These are phyloP conservation scores for Umbilicus rupestris DNA, from an alignment of 164 flowering plant genomes.

Conservation along the genomic window DNA sequence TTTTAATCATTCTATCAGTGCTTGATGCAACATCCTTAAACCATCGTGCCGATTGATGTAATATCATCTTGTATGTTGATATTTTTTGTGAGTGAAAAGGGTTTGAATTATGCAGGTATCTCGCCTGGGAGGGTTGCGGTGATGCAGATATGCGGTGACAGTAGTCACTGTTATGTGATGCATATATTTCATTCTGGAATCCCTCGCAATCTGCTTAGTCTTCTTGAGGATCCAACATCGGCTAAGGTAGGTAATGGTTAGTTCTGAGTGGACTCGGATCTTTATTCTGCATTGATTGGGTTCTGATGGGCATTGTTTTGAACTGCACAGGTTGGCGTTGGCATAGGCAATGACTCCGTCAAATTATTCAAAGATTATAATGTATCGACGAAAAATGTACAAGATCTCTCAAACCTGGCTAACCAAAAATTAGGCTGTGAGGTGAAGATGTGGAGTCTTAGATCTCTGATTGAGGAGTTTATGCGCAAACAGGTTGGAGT, in stretches of 20 bases:
- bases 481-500: constrained; percentile 46
- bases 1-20: not conserved
- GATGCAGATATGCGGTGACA: constrained; percentile 68
- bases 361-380: constrained; percentile 57
- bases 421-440: constrained; percentile 52
- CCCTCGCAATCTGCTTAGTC: constrained; percentile 41
- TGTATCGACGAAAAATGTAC: constrained; percentile 37
- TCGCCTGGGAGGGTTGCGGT: constrained; percentile 67
- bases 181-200: constrained; percentile 83
- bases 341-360: constrained; percentile 51
- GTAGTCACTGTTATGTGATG: constrained; percentile 56
- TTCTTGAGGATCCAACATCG: constrained; percentile 57
- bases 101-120: constrained; percentile 35
- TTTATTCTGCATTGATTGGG: not conserved
- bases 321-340: constrained; percentile 61
- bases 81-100: not conserved
- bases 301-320: not conserved
- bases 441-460: constrained; percentile 50
- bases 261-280: not conserved
- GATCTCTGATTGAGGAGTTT: constrained; percentile 49
- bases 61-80: too few relatives aligned
- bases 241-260: constrained; percentile 37
- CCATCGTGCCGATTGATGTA: too few relatives aligned
- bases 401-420: constrained; percentile 62
- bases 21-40: not conserved